Conservation (phyloP, 2,329 filamentous ascomycete genomes). For the Neocucurbitaria cava region DNA sequence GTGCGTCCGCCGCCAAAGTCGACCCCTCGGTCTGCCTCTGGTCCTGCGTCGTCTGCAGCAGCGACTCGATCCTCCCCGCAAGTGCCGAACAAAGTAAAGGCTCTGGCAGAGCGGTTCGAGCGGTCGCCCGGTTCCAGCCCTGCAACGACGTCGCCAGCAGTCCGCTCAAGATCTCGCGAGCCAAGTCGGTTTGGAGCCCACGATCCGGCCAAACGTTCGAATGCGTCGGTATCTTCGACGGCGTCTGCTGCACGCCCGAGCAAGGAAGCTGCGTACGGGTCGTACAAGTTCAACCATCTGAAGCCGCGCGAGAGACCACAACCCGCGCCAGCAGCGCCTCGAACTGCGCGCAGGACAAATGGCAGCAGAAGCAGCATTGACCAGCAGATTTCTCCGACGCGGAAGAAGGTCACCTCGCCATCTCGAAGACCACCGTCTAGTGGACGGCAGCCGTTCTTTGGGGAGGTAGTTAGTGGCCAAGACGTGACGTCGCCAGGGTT, state of each 20-base stretch:
- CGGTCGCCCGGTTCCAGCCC: constrained; percentile 36
- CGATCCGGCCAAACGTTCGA: constrained; percentile 19
- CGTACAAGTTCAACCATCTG: constrained; percentile 46
- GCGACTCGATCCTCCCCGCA: constrained; percentile 28
- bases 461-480: constrained; percentile 44
- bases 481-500: constrained; percentile 40
- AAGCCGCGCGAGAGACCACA: constrained; percentile 46
- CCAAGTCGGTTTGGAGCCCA: constrained; percentile 19
- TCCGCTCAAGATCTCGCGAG: constrained; percentile 29
- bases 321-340: constrained; percentile 40
- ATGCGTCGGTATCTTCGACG: constrained; percentile 34
- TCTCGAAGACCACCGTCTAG: constrained; percentile 29
- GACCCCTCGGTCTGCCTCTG: constrained; percentile 39
- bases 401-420: constrained; percentile 33
- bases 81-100: constrained; percentile 44
- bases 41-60: constrained; percentile 34
- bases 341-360: constrained; percentile 32
- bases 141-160: constrained; percentile 24
- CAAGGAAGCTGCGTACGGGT: constrained; percentile 41
- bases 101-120: constrained; percentile 47
- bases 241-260: constrained; percentile 34
- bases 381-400: constrained; percentile 30
- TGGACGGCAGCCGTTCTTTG: constrained; percentile 44
- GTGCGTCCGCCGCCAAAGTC: constrained; percentile 32
- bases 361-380: constrained; percentile 36